These are phyloP conservation scores for Sugiyamaella grinbergsii DNA, from an alignment of 1,139 yeast genomes.

Conservation along the genomic window DNA sequence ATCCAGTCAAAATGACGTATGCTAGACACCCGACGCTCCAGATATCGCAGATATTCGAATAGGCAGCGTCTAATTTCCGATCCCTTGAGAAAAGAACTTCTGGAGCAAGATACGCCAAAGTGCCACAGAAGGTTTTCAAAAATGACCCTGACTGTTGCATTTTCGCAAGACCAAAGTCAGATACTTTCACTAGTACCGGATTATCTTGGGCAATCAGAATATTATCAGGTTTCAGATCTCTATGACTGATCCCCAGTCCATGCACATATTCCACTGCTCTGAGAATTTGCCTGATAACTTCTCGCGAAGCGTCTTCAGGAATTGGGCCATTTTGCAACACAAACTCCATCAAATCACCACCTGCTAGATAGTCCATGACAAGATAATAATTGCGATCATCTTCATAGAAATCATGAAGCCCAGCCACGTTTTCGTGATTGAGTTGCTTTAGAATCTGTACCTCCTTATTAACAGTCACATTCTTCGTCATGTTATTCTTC, in stretches of 20 bases:
- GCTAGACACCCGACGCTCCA: slow-evolving; percentile 95
- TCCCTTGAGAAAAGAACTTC: slow-evolving; percentile 78
- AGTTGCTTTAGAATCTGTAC: slow-evolving; percentile 73
- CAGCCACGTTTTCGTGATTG: slow-evolving; percentile 83
- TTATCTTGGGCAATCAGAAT: slow-evolving; percentile 87
- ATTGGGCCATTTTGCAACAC: slow-evolving; percentile 90
- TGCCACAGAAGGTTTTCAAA: slow-evolving; percentile 88
- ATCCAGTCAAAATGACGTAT: slow-evolving; percentile 87
- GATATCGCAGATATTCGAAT: slow-evolving; percentile 87
- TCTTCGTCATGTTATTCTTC: slow-evolving; percentile 77
- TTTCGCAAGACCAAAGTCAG: slow-evolving; percentile 92
- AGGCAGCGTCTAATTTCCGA: slow-evolving; percentile 41
- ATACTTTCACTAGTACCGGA: slow-evolving; percentile 84
- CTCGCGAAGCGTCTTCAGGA: slow-evolving; percentile 87
- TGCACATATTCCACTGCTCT: slow-evolving; percentile 88
- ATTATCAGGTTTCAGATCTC: slow-evolving; percentile 88
- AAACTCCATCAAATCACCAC: slow-evolving; percentile 97
- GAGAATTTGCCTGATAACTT: slow-evolving; percentile 78
- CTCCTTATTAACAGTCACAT: slow-evolving; percentile 84
- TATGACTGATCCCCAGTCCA: slow-evolving; percentile 82
- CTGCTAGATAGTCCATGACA: slow-evolving; percentile 93
- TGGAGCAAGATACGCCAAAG: slow-evolving; percentile 90
- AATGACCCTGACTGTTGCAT: slow-evolving; percentile 74
- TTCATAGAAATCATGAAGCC: slow-evolving; percentile 79
- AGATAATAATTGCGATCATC: slow-evolving; percentile 78